Base-by-base conservation (phyloP, 2,329 filamentous ascomycete species). In the Fusarium circinatum region DNA sequence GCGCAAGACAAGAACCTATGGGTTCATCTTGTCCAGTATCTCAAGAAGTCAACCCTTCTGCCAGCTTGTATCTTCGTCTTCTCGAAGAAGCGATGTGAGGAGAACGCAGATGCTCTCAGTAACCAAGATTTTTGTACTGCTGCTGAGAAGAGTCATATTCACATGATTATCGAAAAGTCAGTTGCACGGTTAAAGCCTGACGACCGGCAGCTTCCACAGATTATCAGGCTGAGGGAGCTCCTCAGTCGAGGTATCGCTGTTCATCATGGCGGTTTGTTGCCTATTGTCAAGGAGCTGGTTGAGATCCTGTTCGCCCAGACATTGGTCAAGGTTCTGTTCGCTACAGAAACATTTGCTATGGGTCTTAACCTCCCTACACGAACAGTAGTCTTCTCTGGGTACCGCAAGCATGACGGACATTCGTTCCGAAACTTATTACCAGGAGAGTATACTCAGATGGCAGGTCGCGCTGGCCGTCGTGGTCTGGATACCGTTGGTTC, bases 361-460 rank as follows among this genome's bases (percentile, higher is more conserved):
- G 96, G 96, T 34, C 87, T 99, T 38, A 99, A 99, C 79, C 85
- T 99, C 64, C 96, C 96, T 1, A 99, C 96, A 2, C 90, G 96
- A 74, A 99, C 96, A 2, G 96, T 99, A 1, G 96, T 98, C 5
- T 99, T 99, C 82, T 98, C 96, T 17, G 96, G 96, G 15, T 98
- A 96, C 82, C 91, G 96, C 58, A 99, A 99, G 81, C 96, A 98
- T 75, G 96, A 99, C 79, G 96, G 96, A 11, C 93, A 96, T 76
- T 90, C 90, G 8, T 98, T 98, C 85, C 89, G 96, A 74, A 96
- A 98, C 79, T 86, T 99, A 0, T 87, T 98, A 0, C 95, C 96
- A 1, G 96, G 96, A 22, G 96, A 99, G 81, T 99, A 99, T 80
- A 99, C 96, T 4, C 96, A 99, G 78, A 99, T 99, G 96, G 96